Conservation (phyloP, 2,329 filamentous ascomycete species). For the Gaeumannomyces sp. region DNA sequence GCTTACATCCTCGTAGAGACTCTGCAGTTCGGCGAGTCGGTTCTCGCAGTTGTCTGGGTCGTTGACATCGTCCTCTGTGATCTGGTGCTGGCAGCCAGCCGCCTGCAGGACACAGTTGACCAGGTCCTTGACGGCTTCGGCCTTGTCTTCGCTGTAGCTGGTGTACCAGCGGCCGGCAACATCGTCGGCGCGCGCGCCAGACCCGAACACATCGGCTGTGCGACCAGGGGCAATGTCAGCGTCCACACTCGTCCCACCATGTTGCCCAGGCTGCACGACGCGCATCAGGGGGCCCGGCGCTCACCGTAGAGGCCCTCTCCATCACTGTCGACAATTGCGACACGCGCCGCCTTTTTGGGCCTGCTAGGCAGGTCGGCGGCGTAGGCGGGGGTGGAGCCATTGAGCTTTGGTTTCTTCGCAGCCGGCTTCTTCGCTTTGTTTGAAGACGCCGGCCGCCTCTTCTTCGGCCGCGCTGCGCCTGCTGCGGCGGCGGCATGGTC, state of each 20-base stretch:
- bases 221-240: constrained; percentile 15
- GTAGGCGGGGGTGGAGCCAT: constrained; percentile 41
- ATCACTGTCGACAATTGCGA: constrained; percentile 43
- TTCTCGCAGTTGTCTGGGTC: constrained; percentile 83
- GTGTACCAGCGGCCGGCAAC: constrained; percentile 56
- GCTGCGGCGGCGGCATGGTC: constrained; percentile 35
- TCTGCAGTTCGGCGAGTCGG: constrained; percentile 77
- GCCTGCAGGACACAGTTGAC: constrained; percentile 63
- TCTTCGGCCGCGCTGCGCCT: constrained; percentile 23
- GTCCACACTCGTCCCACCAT: neutral
- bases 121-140: constrained; percentile 52
- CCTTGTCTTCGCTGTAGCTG: constrained; percentile 48
- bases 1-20: constrained; percentile 72
- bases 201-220: constrained; percentile 57
- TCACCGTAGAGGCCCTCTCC: constrained; percentile 51
- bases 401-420: constrained; percentile 58
- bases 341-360: constrained; percentile 50
- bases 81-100: constrained; percentile 72
- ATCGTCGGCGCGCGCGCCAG: constrained; percentile 48
- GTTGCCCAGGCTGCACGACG: neutral
- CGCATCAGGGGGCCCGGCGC: constrained; percentile 15
- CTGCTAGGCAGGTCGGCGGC: constrained; percentile 42
- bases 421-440: constrained; percentile 49
- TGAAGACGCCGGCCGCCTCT: constrained; percentile 34
- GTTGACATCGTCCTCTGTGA: constrained; percentile 76